A percentile compares a stretch with the other conserved stretches of the same genome.
phyloP scores from a whole-genome alignment of 169 alveolate genomes.

The Cryptosporidium ryanae region DNA sequence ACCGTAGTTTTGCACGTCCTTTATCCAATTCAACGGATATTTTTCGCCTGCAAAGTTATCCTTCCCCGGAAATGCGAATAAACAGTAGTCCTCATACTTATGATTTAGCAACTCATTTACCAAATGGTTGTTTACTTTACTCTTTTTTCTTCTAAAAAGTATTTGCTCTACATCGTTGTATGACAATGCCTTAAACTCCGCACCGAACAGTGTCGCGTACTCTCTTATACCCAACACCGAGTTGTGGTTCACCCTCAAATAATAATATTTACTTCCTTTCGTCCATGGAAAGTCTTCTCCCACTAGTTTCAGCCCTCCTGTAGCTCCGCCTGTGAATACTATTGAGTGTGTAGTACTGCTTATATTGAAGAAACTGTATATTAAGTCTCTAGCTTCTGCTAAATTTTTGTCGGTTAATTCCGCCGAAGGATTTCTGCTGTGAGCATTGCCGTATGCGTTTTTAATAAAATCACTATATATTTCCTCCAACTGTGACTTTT shows the following conservation, averaged over 20 bases:
- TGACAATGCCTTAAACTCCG: constrained; percentile 62
- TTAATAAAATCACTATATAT: constrained; percentile 65
- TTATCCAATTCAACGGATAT: constrained; percentile 76
- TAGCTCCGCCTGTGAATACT: constrained; percentile 79
- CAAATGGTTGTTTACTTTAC: background rate
- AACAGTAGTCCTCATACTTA: constrained; percentile 35
- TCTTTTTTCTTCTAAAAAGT: constrained; percentile 33
- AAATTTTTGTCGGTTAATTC: constrained; percentile 67
- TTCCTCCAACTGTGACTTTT: constrained; percentile 68
- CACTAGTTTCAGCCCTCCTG: constrained; percentile 77
- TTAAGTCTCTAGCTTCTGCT: constrained; percentile 75
- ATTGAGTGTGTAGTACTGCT: constrained; percentile 67
- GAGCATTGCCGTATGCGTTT: constrained; percentile 78
- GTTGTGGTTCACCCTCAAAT: constrained; percentile 77
- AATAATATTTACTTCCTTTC: constrained; percentile 53
- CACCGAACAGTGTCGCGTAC: constrained; percentile 75
- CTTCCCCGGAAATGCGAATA: constrained; percentile 78
- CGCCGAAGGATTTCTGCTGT: constrained; percentile 78
- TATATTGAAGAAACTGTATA: constrained; percentile 73
- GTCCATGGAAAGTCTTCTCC: constrained; percentile 79
- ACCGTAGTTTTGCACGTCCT: constrained; percentile 72
- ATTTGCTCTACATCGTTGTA: constrained; percentile 71
- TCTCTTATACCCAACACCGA: constrained; percentile 79
- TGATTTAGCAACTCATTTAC: background rate
- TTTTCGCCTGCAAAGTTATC: constrained; percentile 78